Conservation (phyloP, 164 flowering plant genomes). For the Nelumbo lutea region DNA sequence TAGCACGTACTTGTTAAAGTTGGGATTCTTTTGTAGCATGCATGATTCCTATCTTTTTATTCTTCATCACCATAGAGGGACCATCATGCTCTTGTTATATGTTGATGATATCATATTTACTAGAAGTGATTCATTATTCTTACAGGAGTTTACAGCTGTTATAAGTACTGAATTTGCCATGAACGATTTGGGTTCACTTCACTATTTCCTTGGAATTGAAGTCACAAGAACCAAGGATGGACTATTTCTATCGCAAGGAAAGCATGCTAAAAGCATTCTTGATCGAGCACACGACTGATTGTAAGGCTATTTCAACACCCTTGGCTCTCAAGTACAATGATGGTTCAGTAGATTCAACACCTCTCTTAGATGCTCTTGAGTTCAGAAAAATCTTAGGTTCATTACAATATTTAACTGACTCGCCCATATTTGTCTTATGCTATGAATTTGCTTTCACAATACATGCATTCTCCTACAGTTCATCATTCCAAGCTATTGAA, state of each 20-base stretch:
- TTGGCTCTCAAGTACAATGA: too few relatives aligned
- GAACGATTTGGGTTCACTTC: neutral
- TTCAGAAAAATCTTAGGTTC: too few relatives aligned
- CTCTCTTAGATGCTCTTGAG: too few relatives aligned
- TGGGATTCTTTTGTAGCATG: too few relatives aligned
- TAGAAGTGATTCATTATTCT: neutral
- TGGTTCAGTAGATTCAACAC: too few relatives aligned
- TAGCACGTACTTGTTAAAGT: neutral
- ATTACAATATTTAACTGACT: too few relatives aligned
- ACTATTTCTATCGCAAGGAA: neutral
- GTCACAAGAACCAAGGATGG: too few relatives aligned
- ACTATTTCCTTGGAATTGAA: neutral
- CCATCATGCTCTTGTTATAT: neutral
- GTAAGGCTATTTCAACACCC: neutral
- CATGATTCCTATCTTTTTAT: constrained; percentile 2
- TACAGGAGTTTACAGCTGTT: neutral
- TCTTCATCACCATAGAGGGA: too few relatives aligned
- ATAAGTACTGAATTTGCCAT: neutral
- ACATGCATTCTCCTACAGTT: too few relatives aligned
- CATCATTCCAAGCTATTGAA: too few relatives aligned
- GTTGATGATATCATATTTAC: constrained; percentile 4
- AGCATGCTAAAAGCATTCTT: neutral
- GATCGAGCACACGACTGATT: neutral
- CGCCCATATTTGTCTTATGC: too few relatives aligned
- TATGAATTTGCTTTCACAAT: too few relatives aligned